These are phyloP conservation scores for Fusarium sp. DNA, from an alignment of 2,329 filamentous ascomycete genomes.

Conservation along the genomic window DNA sequence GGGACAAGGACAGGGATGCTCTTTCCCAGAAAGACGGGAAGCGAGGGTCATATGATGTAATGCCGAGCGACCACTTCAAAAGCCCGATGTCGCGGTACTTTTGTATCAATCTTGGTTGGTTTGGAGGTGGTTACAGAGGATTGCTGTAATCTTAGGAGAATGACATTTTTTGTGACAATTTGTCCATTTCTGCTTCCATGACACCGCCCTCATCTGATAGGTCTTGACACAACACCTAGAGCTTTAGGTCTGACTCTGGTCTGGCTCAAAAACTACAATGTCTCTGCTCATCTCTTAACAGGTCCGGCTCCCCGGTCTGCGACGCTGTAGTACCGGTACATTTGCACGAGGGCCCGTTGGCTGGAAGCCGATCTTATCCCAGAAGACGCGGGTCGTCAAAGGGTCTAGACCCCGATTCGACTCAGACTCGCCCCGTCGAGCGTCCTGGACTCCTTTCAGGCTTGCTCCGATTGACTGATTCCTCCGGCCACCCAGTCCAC, in stretches of 20 bases:
- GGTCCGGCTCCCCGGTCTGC: conserved; percentile 4
- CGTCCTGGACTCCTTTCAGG: conserved; percentile 1
- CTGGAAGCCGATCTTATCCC: conserved; percentile 25
- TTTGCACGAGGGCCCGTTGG: conserved; percentile 13
- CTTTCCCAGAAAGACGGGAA: conserved; percentile 38
- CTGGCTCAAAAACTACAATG: neutral
- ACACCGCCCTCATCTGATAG: neutral
- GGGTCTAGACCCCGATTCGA: conserved; percentile 32
- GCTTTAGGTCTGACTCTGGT: neutral
- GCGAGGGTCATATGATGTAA: conserved; percentile 45
- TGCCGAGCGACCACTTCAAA: conserved; percentile 25
- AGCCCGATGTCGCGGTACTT: conserved; percentile 26
- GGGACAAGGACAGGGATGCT: conserved; percentile 31
- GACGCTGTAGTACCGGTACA: conserved; percentile 21
- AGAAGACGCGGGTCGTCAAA: conserved; percentile 15
- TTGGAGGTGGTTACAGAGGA: neutral
- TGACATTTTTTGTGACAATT: neutral
- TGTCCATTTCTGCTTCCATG: too few species aligned
- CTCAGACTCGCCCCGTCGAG: conserved; percentile 14
- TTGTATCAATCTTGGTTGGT: neutral
- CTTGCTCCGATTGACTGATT: conserved; percentile 8
- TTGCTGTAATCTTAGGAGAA: neutral
- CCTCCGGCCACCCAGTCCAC: neutral
- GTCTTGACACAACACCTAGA: neutral
- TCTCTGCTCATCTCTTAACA: conserved; percentile 5